Evolutionary conservation across 78 protist genomes (phyloP).

Genomic region (Dictyostelium purpureum): DNA sequence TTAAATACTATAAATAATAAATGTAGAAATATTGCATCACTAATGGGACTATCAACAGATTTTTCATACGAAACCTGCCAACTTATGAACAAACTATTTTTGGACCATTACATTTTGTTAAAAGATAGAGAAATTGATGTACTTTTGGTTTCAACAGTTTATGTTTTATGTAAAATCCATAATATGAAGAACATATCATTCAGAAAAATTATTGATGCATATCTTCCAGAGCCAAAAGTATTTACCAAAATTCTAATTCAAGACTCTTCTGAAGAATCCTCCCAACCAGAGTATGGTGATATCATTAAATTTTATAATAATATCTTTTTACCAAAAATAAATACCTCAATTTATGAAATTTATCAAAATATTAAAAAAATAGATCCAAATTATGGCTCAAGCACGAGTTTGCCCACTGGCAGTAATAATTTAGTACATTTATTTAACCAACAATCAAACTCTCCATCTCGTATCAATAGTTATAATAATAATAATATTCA

Average conservation of each 20-base stretch:
- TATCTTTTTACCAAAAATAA: background rate
- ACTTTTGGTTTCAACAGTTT: constrained; percentile 15
- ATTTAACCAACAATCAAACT: too few relatives aligned
- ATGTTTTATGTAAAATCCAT: constrained; percentile 63
- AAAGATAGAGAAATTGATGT: constrained; percentile 27
- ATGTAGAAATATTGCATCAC: background rate
- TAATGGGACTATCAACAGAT: background rate
- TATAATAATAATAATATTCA: too few relatives aligned
- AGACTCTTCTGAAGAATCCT: too few relatives aligned
- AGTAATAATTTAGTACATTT: too few relatives aligned
- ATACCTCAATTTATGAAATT: background rate
- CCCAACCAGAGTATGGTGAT: constrained; percentile 5
- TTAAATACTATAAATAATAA: background rate
- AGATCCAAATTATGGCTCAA: too few relatives aligned
- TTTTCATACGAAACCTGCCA: background rate
- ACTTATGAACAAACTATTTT: background rate
- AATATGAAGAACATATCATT: background rate
- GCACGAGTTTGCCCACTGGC: too few relatives aligned
- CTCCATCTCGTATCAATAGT: too few relatives aligned
- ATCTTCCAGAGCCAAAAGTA: constrained; percentile 30
- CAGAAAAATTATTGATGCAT: constrained; percentile 26
- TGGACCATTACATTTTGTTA: background rate
- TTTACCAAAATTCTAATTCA: too few relatives aligned
- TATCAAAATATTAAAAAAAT: background rate
- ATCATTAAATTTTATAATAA: constrained; percentile 51